Conservation (phyloP, 2,329 filamentous ascomycete species). For the Diplodia scrobiculata region DNA sequence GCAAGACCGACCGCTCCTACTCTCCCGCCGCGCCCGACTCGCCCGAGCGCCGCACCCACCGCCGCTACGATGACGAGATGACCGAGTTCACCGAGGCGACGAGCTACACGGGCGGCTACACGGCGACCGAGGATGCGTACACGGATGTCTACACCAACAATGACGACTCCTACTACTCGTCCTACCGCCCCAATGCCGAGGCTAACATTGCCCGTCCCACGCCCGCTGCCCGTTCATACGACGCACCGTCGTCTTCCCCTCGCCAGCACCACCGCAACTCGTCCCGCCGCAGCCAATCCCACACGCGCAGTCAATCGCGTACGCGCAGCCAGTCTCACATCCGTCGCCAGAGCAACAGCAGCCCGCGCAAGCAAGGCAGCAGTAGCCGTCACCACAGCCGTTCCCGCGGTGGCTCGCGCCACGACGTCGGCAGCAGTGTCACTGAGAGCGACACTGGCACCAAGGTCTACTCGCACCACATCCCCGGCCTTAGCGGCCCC, state of each 20-base stretch:
- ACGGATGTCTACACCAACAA: constrained; percentile 33
- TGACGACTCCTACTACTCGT: constrained; percentile 38
- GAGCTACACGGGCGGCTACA: constrained; percentile 46
- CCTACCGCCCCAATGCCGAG: constrained; percentile 46
- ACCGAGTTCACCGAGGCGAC: constrained; percentile 48
- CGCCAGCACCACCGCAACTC: constrained; percentile 29
- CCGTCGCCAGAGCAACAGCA: constrained; percentile 19
- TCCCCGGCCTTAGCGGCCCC: constrained; percentile 53
- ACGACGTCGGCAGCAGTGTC: constrained; percentile 39
- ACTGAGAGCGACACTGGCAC: constrained; percentile 49
- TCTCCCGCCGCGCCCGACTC: constrained; percentile 32
- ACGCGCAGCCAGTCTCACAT: constrained; percentile 38
- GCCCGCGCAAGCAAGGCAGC: not conserved
- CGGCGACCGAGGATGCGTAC: constrained; percentile 36
- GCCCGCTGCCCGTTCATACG: constrained; percentile 34
- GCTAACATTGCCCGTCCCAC: constrained; percentile 29
- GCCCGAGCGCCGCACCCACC: constrained; percentile 33
- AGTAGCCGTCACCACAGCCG: constrained; percentile 33
- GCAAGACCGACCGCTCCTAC: constrained; percentile 37
- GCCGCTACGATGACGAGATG: constrained; percentile 53
- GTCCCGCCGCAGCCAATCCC: constrained; percentile 35
- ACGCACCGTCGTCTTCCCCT: constrained; percentile 28
- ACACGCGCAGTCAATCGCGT: constrained; percentile 35
- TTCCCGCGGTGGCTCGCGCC: constrained; percentile 38
- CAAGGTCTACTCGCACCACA: constrained; percentile 60